Percentiles rank a stretch among this genome's conserved stretches.
These are phyloP conservation scores for Boletus rubropictus DNA, from an alignment of 768 basidiomycete species.

Conservation along the genomic window DNA sequence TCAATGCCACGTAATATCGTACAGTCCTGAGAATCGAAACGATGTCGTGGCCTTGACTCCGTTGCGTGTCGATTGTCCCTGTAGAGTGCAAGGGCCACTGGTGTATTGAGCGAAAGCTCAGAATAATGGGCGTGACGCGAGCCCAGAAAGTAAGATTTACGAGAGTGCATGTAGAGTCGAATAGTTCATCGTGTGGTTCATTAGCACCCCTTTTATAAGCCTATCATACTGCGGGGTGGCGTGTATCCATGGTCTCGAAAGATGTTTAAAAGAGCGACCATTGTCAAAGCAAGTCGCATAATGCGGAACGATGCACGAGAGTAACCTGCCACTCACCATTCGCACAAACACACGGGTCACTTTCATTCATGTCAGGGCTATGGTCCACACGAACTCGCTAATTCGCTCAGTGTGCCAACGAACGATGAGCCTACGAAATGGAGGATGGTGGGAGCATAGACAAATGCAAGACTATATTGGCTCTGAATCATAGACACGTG, in stretches of 20 bases:
- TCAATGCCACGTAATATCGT: neutral
- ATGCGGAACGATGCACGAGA: conserved; percentile 6
- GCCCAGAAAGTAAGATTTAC: neutral
- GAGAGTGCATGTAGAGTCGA: conserved; percentile 3
- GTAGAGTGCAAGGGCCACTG: neutral
- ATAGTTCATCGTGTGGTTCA: neutral
- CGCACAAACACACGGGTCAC: neutral
- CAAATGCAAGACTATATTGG: conserved; percentile 5
- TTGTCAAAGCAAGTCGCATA: conserved; percentile 9
- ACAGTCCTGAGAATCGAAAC: neutral
- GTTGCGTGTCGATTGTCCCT: neutral
- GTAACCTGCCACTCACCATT: conserved; percentile 8
- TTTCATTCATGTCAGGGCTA: conserved; percentile 5
- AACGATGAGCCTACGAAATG: neutral
- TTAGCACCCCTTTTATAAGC: conserved; percentile 6
- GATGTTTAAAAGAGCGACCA: conserved; percentile 2
- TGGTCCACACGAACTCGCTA: neutral
- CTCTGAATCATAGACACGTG: neutral
- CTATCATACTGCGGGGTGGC: neutral
- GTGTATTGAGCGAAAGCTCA: neutral
- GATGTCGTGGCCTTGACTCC: neutral
- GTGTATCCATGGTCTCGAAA: conserved; percentile 6
- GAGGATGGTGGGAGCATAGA: neutral
- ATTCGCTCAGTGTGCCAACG: neutral
- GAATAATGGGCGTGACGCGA: neutral